phyloP scores from a whole-genome alignment of 345 rosid genomes.

The Dovyalis caffra region DNA sequence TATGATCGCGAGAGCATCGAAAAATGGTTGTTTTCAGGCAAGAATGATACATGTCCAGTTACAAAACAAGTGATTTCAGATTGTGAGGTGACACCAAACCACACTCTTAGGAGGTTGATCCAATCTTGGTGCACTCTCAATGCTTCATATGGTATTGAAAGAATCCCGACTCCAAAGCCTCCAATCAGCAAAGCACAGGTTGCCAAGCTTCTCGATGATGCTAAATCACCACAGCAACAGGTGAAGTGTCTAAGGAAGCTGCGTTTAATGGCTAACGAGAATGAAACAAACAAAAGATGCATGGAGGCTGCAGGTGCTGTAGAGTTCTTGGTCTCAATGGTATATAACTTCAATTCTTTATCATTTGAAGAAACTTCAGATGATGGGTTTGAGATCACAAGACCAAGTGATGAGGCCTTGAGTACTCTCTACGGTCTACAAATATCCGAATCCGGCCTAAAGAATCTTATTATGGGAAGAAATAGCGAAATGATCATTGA shows the following conservation, averaged over 20 bases:
- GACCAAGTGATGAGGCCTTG: constrained; percentile 56
- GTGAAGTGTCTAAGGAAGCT: constrained; percentile 51
- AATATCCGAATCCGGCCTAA: constrained; percentile 59
- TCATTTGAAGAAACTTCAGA: constrained; percentile 2
- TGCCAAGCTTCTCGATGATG: constrained; percentile 50
- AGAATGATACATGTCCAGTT: constrained; percentile 58
- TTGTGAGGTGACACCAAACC: constrained; percentile 76
- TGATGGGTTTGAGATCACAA: constrained; percentile 21
- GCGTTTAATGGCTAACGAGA: constrained; percentile 51
- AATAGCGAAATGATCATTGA: constrained; percentile 42
- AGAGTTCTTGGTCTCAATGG: constrained; percentile 54
- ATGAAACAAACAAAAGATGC: constrained; percentile 58
- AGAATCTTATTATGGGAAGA: constrained; percentile 42
- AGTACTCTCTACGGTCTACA: constrained; percentile 57
- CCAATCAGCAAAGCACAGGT: constrained; percentile 57
- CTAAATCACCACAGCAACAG: constrained; percentile 43
- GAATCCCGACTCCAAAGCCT: constrained; percentile 88
- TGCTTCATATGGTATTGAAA: constrained; percentile 72
- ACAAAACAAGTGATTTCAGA: constrained; percentile 60
- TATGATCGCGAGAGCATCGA: constrained; percentile 71
- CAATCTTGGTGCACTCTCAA: constrained; percentile 94
- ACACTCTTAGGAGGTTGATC: constrained; percentile 76
- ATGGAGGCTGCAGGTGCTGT: constrained; percentile 69
- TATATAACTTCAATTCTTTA: constrained; percentile 10
- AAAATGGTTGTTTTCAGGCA: constrained; percentile 55